phyloP scores from a whole-genome alignment of 2,329 filamentous ascomycete genomes.

The Colletotrichum endophyticum region DNA sequence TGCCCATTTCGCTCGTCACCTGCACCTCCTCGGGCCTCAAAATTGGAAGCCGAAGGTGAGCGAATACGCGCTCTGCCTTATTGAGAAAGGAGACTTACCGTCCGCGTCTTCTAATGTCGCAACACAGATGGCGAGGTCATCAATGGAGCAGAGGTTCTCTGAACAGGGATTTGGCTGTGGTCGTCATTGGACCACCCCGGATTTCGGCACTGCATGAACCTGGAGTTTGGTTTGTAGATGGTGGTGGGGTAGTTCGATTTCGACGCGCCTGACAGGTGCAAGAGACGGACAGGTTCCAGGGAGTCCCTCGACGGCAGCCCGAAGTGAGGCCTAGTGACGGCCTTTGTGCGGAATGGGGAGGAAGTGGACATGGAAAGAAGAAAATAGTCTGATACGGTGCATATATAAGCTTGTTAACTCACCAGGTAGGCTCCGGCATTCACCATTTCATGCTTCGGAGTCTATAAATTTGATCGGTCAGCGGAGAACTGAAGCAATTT shows the following conservation, averaged over 20 bases:
- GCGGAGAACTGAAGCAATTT: not conserved
- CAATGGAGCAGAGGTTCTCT: not conserved
- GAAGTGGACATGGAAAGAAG: not conserved
- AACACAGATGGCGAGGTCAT: not conserved
- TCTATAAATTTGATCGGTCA: not conserved
- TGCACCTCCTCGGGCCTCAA: not conserved
- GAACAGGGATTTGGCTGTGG: not conserved
- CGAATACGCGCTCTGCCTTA: not conserved
- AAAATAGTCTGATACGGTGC: not conserved
- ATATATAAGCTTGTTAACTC: not conserved
- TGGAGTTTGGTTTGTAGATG: not conserved
- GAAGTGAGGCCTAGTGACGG: not conserved
- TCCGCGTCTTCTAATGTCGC: not conserved
- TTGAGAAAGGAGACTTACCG: not conserved
- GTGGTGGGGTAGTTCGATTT: not conserved
- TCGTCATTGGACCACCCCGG: not conserved
- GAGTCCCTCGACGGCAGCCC: not conserved
- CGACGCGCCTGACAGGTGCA: not conserved
- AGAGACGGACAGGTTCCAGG: not conserved
- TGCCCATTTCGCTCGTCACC: not conserved
- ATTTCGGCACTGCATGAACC: not conserved
- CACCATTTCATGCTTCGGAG: not conserved
- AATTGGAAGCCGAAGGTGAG: not conserved
- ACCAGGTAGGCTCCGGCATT: not conserved
- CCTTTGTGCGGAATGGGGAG: not conserved